Evolutionary conservation across 2,329 filamentous ascomycete species (phyloP).

Genomic region (Fulvia fulva): DNA sequence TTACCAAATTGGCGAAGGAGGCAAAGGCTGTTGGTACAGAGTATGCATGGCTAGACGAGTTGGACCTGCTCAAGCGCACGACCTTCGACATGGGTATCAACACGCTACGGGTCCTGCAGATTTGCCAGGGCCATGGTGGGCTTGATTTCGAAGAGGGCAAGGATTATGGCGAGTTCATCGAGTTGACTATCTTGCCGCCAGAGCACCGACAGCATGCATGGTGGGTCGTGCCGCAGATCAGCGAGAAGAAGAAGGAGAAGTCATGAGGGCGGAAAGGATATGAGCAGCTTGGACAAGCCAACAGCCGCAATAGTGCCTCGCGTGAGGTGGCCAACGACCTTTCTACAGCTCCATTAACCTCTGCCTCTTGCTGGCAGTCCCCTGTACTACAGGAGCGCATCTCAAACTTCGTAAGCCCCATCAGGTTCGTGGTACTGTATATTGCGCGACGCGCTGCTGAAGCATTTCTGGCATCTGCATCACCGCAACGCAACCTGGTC

Average conservation of each 20-base stretch:
- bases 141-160: conserved; percentile 3
- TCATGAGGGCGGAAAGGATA: background rate
- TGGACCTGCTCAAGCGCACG: conserved; percentile 33
- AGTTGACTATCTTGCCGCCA: conserved; percentile 35
- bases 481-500: too few species aligned
- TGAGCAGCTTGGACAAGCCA: background rate
- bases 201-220: conserved; percentile 42
- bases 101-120: conserved; percentile 21
- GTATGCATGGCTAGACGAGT: conserved; percentile 32
- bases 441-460: too few species aligned
- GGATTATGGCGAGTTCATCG: conserved; percentile 23
- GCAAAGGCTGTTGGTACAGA: conserved; percentile 37
- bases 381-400: too few species aligned
- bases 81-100: conserved; percentile 31
- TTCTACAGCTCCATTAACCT: background rate
- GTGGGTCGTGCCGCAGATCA: conserved; percentile 47
- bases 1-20: conserved; percentile 17
- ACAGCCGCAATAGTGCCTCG: background rate
- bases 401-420: too few species aligned
- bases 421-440: too few species aligned
- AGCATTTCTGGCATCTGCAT: too few species aligned
- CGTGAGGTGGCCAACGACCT: background rate
- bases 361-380: too few species aligned
- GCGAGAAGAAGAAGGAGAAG: conserved; percentile 21
- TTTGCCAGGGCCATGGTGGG: conserved; percentile 21